Conservation (phyloP, 352 stramenopile genomes). For the Phytophthora crassamura region DNA sequence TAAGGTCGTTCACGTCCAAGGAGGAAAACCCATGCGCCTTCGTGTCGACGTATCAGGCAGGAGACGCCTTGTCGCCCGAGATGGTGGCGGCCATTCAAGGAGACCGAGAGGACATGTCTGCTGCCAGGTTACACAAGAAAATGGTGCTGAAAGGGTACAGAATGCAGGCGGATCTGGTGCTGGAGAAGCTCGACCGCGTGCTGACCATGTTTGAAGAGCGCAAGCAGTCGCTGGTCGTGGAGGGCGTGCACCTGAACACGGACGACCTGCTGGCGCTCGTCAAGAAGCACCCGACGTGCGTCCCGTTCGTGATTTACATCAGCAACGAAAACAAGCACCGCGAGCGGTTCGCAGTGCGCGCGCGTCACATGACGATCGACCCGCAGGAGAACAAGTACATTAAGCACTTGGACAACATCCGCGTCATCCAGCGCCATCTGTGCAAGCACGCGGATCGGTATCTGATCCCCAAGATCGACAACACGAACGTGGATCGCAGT, state of each 20-base stretch:
- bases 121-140: constrained; percentile 80
- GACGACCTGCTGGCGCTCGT: constrained; percentile 84
- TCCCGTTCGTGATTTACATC: constrained; percentile 91
- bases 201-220: constrained; percentile 88
- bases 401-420: constrained; percentile 92
- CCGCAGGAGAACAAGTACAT: constrained; percentile 92
- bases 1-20: constrained; percentile 83
- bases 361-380: constrained; percentile 90
- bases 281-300: constrained; percentile 80
- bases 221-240: constrained; percentile 85
- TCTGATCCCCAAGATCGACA: constrained; percentile 91
- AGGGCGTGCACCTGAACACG: constrained; percentile 88
- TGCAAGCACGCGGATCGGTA: constrained; percentile 87
- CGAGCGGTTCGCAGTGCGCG: constrained; percentile 84
- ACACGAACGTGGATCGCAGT: constrained; percentile 89
- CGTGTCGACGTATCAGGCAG: constrained; percentile 90
- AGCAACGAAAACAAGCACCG: constrained; percentile 90
- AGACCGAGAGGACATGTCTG: constrained; percentile 60
- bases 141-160: constrained; percentile 86
- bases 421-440: constrained; percentile 87
- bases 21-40: constrained; percentile 84
- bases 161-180: constrained; percentile 80
- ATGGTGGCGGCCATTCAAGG: constrained; percentile 59
- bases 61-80: constrained; percentile 63
- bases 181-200: constrained; percentile 85